phyloP scores from a whole-genome alignment of 2,329 filamentous ascomycete genomes.

The Helotiales sp. region DNA sequence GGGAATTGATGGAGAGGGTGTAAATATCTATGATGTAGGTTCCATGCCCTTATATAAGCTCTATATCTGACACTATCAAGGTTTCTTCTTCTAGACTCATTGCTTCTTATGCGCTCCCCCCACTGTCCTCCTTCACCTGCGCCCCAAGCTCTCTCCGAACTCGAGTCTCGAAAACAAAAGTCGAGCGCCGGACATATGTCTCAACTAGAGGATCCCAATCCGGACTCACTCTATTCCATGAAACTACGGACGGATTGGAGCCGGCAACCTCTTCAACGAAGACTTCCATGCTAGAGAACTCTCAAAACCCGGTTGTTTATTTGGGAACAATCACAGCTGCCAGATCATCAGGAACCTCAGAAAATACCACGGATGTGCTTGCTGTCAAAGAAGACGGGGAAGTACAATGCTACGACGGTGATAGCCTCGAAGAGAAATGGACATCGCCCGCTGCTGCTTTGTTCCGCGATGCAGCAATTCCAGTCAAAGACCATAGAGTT shows the following conservation, averaged over 20 bases:
- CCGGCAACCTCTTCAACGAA: slow-evolving; percentile 57
- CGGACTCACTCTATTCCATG: slow-evolving; percentile 64
- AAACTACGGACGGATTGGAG: slow-evolving; percentile 56
- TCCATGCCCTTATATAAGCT: neutral
- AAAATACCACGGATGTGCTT: slow-evolving; percentile 50
- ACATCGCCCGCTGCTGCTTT: slow-evolving; percentile 46
- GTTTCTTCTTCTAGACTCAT: slow-evolving; percentile 64
- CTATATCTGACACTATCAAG: slow-evolving; percentile 45
- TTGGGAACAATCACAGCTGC: slow-evolving; percentile 45
- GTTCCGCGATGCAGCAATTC: slow-evolving; percentile 41
- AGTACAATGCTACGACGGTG: slow-evolving; percentile 63
- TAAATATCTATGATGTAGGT: slow-evolving; percentile 69
- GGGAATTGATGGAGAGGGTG: slow-evolving; percentile 67
- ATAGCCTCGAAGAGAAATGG: slow-evolving; percentile 56
- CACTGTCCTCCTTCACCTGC: slow-evolving; percentile 67
- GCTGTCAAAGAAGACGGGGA: slow-evolving; percentile 65
- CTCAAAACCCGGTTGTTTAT: slow-evolving; percentile 49
- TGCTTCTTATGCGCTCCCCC: slow-evolving; percentile 70
- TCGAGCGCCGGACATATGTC: slow-evolving; percentile 65
- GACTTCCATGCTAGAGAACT: slow-evolving; percentile 49
- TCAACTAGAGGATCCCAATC: slow-evolving; percentile 54
- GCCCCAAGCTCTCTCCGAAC: slow-evolving; percentile 62
- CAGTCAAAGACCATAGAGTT: slow-evolving; percentile 42
- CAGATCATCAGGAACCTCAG: slow-evolving; percentile 16
- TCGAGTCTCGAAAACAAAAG: slow-evolving; percentile 49